A percentile compares a stretch with the other conserved stretches of the same genome.
phyloP scores from a whole-genome alignment of 2,329 filamentous ascomycete species.

The Ramularia endophylla region DNA sequence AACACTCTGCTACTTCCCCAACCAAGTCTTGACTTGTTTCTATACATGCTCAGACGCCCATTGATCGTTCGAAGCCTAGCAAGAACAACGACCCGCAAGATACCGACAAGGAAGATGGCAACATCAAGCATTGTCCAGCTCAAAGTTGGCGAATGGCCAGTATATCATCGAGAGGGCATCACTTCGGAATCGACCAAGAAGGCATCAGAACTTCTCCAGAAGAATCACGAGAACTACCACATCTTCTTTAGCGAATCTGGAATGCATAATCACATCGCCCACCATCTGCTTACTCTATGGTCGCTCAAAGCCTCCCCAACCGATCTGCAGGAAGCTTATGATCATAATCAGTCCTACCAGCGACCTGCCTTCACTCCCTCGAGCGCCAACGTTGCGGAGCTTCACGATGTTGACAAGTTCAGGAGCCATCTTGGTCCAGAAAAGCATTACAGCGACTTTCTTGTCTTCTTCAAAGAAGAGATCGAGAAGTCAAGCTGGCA shows the following conservation, averaged over 20 bases:
- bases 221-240: slow-evolving; percentile 68
- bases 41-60: background rate
- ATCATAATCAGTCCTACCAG: slow-evolving; percentile 63
- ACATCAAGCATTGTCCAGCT: slow-evolving; percentile 45
- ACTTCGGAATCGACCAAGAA: slow-evolving; percentile 56
- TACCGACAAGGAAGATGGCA: slow-evolving; percentile 38
- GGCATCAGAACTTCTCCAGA: slow-evolving; percentile 64
- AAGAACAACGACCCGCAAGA: background rate
- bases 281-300: slow-evolving; percentile 71
- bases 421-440: slow-evolving; percentile 57
- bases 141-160: slow-evolving; percentile 37
- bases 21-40: background rate
- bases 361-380: slow-evolving; percentile 39
- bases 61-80: background rate
- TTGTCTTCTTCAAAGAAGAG: slow-evolving; percentile 69
- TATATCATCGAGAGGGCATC: slow-evolving; percentile 42
- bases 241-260: slow-evolving; percentile 71
- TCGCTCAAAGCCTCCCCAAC: slow-evolving; percentile 62
- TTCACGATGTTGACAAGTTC: slow-evolving; percentile 54
- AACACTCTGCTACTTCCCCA: background rate
- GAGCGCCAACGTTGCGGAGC: slow-evolving; percentile 46
- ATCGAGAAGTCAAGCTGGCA: slow-evolving; percentile 61
- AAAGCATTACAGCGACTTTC: slow-evolving; percentile 63
- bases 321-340: slow-evolving; percentile 58
- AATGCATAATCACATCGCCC: slow-evolving; percentile 78